These are phyloP conservation scores for Tillandsia leiboldiana DNA, from an alignment of 176 grass and related monocot species.

Conservation along the genomic window DNA sequence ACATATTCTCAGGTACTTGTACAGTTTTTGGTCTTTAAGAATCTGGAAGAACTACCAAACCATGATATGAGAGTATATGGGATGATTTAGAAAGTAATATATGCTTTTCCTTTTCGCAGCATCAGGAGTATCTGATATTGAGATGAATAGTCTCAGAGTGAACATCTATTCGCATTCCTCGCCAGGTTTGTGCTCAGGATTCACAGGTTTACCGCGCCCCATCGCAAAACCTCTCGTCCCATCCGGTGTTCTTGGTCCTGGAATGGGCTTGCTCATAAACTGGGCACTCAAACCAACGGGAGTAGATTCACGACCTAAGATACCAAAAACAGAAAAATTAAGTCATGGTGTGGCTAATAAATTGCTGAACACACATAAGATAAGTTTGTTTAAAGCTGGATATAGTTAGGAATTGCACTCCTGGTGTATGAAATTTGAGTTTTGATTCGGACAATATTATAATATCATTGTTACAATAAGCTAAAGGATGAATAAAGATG, in stretches of 20 bases:
- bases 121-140: not conserved
- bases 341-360: slow-evolving; percentile 7
- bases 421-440: too few relatives aligned
- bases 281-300: slow-evolving; percentile 12
- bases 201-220: slow-evolving; percentile 56
- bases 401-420: too few relatives aligned
- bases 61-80: too few relatives aligned
- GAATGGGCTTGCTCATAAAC: slow-evolving; percentile 46
- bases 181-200: not conserved
- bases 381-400: too few relatives aligned
- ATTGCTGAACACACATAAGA: not conserved
- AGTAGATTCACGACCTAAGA: slow-evolving; percentile 22
- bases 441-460: too few relatives aligned
- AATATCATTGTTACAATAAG: too few relatives aligned
- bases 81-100: too few relatives aligned
- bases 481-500: too few relatives aligned
- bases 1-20: too few relatives aligned
- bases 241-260: slow-evolving; percentile 82
- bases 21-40: too few relatives aligned
- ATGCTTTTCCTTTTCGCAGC: not conserved
- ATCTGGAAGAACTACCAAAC: too few relatives aligned
- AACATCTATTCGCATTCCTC: not conserved
- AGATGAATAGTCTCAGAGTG: not conserved
- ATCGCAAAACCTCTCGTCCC: slow-evolving; percentile 70
- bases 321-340: not conserved